Conservation (phyloP, 768 basidiomycete species). For the Leccinum truebloodii region DNA sequence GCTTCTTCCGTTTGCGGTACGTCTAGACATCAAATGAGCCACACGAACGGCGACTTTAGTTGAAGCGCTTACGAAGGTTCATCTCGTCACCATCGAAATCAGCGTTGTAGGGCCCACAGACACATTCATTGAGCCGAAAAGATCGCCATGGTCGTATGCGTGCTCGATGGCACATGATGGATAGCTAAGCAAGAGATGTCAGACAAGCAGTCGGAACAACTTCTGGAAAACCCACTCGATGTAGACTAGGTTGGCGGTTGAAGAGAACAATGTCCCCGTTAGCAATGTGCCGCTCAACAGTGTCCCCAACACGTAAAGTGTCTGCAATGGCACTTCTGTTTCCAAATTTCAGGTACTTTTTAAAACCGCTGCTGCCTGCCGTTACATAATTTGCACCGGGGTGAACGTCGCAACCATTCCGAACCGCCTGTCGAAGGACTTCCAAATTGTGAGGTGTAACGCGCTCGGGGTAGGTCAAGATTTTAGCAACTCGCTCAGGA, state of each 20-base stretch:
- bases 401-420: conserved; percentile 87
- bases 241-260: conserved; percentile 98
- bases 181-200: conserved; percentile 54
- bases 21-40: conserved; percentile 48
- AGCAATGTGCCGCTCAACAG: conserved; percentile 91
- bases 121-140: conserved; percentile 97
- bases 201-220: background rate
- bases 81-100: conserved; percentile 99
- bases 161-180: conserved; percentile 98
- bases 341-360: conserved; percentile 89
- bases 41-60: background rate
- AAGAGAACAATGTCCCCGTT: conserved; percentile 97
- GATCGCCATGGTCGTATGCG: conserved; percentile 97
- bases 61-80: conserved; percentile 81
- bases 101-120: conserved; percentile 98
- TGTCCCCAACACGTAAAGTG: conserved; percentile 80
- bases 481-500: conserved; percentile 91
- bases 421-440: conserved; percentile 67
- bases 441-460: conserved; percentile 92
- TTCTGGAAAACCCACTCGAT: conserved; percentile 59
- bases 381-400: conserved; percentile 97
- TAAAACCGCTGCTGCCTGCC: conserved; percentile 71
- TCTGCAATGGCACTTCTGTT: conserved; percentile 81
- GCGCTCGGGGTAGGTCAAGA: conserved; percentile 94
- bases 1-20: conserved; percentile 99